Conservation (phyloP, 2,329 filamentous ascomycete species). For the Macroventuria anomochaeta region DNA sequence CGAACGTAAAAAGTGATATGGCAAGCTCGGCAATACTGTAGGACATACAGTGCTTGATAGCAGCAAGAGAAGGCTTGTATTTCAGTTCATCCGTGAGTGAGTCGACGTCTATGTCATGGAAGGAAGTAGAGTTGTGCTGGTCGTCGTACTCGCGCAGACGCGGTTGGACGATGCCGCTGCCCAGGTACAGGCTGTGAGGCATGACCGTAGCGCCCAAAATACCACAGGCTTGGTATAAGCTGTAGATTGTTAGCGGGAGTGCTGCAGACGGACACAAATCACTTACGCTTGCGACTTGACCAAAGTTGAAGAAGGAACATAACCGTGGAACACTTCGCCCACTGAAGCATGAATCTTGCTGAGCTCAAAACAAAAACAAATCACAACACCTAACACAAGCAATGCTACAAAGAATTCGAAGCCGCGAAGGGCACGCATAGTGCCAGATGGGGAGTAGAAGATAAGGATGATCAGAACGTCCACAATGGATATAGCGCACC, state of each 20-base stretch:
- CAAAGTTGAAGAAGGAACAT: slow-evolving; percentile 61
- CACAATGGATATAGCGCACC: slow-evolving; percentile 63
- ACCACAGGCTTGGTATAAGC: slow-evolving; percentile 69
- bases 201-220: slow-evolving; percentile 77
- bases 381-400: slow-evolving; percentile 62
- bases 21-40: slow-evolving; percentile 75
- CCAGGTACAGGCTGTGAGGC: slow-evolving; percentile 66
- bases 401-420: slow-evolving; percentile 63
- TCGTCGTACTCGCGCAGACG: slow-evolving; percentile 51
- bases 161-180: slow-evolving; percentile 62
- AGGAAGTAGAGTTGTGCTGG: slow-evolving; percentile 10
- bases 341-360: slow-evolving; percentile 59
- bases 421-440: slow-evolving; percentile 58
- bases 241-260: slow-evolving; percentile 28
- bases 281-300: slow-evolving; percentile 58
- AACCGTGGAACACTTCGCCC: slow-evolving; percentile 62
- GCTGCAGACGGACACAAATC: not conserved
- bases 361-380: slow-evolving; percentile 65
- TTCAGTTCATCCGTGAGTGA: slow-evolving; percentile 52
- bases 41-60: slow-evolving; percentile 76
- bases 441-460: slow-evolving; percentile 61
- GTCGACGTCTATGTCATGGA: slow-evolving; percentile 16
- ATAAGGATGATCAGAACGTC: slow-evolving; percentile 64
- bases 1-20: slow-evolving; percentile 79
- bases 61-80: slow-evolving; percentile 73